Evolutionary conservation across 1,284 basidiomycete species (phyloP).

Genomic region (Puccinia sorghi): DNA sequence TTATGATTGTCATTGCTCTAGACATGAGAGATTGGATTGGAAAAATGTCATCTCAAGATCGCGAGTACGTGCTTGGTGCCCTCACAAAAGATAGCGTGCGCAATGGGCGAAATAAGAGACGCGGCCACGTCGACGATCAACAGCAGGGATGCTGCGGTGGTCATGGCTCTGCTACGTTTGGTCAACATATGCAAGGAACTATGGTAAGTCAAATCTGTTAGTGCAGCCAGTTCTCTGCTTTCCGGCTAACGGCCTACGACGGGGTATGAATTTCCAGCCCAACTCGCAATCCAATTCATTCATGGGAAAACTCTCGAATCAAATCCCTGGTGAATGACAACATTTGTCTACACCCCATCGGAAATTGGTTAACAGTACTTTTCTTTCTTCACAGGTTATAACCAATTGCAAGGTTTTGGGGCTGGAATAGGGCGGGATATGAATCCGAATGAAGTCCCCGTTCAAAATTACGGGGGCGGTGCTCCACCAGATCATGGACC

Average conservation of each 20-base stretch:
- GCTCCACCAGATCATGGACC: background rate
- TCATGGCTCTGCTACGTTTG: conserved; percentile 49
- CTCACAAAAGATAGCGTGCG: conserved; percentile 56
- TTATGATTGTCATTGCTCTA: conserved; percentile 6
- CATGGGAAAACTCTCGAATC: conserved; percentile 44
- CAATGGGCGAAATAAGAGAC: conserved; percentile 56
- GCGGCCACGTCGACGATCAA: conserved; percentile 53
- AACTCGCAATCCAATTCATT: conserved; percentile 32
- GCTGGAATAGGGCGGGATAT: conserved; percentile 41
- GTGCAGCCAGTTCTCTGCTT: background rate
- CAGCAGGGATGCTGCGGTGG: conserved; percentile 41
- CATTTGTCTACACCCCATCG: background rate
- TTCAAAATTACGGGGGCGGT: conserved; percentile 1
- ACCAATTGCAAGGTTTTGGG: conserved; percentile 43
- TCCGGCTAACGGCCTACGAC: background rate
- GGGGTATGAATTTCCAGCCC: conserved; percentile 22
- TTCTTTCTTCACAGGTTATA: conserved; percentile 24
- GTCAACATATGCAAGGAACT: conserved; percentile 47
- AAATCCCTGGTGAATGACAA: conserved; percentile 39
- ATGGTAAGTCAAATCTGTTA: conserved; percentile 19
- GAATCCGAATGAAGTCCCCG: background rate
- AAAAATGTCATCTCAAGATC: conserved; percentile 45
- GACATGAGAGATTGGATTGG: conserved; percentile 51
- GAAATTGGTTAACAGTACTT: background rate
- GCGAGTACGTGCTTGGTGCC: conserved; percentile 54